Base-by-base conservation (phyloP, 139 green algal species). In the Eudorina sp. region DNA sequence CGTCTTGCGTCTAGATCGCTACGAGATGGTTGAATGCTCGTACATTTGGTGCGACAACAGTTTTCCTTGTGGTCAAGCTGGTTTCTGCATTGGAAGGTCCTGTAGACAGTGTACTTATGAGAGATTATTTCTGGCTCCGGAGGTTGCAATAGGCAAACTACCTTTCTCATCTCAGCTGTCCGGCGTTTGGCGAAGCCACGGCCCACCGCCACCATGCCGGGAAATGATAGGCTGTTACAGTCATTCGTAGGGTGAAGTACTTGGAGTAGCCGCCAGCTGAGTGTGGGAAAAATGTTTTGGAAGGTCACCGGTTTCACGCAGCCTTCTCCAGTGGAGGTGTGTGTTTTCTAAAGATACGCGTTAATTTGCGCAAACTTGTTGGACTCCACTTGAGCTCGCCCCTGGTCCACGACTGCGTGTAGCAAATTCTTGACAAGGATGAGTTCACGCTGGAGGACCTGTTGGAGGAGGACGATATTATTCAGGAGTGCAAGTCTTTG, bases 381-480 rank as follows among this genome's bases (percentile, higher is more conserved):
- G n/a, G n/a, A n/a, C n/a, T n/a, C n/a, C n/a, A n/a, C 19, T 25
- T 46, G 62, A 75, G 4, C 34, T 60, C 75, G 23, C 77, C 84
- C 83, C 43, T 53, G 70, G 70, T 16, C 70, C 41, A 69, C 13
- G 51, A 91, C 14, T 48, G 45, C 23, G 62, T 96, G 38, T 94
- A 99, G 93, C 89, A 90, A 75, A 97, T 99, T 31, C 89, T 99
- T 9, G 97, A 99, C 92, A 97, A 96, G 83, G 94, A 98, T 16
- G 86, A 95, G 25, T 99, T 95, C 89, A 97, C 93, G 0, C 84
- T 99, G 27, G 97, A 98, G 86, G 97, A 99, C 85, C 93, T 99
- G 53, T 92, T 99, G 31, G 95, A 98, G 41, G 97, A 99, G 89
- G 97, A 98, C 62, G 97, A 99, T 89, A 88, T 99, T 14, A 97